Evolutionary conservation across 2,329 filamentous ascomycete genomes (phyloP), one percentile per base, ranked within the genome.

Genomic region (Ophiostoma quercus): DNA sequence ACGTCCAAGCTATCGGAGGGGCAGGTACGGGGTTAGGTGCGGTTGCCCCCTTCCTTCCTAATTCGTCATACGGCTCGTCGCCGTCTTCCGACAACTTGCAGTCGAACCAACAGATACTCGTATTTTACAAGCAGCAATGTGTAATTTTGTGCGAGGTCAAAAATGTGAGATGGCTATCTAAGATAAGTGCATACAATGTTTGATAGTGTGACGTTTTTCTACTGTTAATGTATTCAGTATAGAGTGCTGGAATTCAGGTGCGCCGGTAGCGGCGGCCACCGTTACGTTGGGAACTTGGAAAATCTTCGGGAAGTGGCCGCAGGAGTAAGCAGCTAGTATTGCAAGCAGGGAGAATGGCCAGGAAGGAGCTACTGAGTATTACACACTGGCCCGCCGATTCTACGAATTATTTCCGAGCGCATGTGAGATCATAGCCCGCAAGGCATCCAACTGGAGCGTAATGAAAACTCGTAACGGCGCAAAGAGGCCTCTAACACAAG

Each of bases 21-120:
- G 68, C 63, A 69, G 14, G 29, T 47, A 67, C 12, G 25, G 12
- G 41, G n/a, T 47, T 43, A 22, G 16, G 22, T 2, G 9, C 9
- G 51, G 43, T 47, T 47, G 43, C 11, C 43, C 43, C 25, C 29
- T 63, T 54, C 68, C 65, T 70, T 67, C 29, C 32, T 47, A 22
- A 11, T 62, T 67, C n/a, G 32, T 41, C 29, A 14, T n/a, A 70
- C 69, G 69, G 69, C 34, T 47, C 14, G 62, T 69, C 34, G 68
- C 70, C 70, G 70, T 43, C 57, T 47, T 68, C 70, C 70, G 70
- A 69, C n/a, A 57, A 57, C 51, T 57, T 12, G n/a, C 11, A 19
- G 43, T 25, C 51, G 22, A 25, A n/a, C 51, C 22, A 57, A 22
- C 51, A 12, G 22, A 57, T 29, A 22, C 51, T 57, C n/a, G 51